Percentiles rank a stretch among this genome's conserved stretches.
Evolutionary conservation across 2,329 filamentous ascomycete species (phyloP).

Genomic region (Passalora sequoiae): DNA sequence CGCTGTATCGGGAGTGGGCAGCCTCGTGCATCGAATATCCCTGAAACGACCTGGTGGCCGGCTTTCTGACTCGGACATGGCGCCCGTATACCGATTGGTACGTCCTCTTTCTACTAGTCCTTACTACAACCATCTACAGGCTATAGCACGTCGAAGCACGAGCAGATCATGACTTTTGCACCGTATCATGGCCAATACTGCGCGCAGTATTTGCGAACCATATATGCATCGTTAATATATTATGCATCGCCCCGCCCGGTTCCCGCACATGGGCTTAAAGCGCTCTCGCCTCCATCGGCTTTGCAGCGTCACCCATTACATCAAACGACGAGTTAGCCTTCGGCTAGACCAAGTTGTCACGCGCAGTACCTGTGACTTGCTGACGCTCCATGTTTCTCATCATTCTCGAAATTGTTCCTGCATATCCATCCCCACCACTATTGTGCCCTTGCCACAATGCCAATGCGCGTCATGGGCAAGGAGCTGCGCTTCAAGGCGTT

Average conservation of each 20-base stretch:
- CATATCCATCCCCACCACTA: constrained; percentile 2
- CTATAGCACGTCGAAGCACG: neutral
- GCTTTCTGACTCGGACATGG: constrained; percentile 17
- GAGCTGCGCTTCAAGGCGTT: constrained; percentile 21
- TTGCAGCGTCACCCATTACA: too few species aligned
- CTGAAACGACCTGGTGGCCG: constrained; percentile 14
- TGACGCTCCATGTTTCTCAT: neutral
- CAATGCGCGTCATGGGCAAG: constrained; percentile 1
- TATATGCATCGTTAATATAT: too few species aligned
- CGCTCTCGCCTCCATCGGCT: too few species aligned
- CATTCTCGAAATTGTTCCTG: neutral
- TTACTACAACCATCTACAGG: neutral
- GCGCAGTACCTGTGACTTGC: too few species aligned
- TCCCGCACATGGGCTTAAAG: too few species aligned
- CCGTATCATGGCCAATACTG: too few species aligned
- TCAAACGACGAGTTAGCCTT: too few species aligned
- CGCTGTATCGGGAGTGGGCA: constrained; percentile 1
- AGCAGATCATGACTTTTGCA: neutral
- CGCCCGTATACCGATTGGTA: constrained; percentile 26
- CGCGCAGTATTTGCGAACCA: too few species aligned
- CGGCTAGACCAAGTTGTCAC: too few species aligned
- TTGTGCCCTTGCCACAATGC: too few species aligned
- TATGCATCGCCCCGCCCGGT: too few species aligned
- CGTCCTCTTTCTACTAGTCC: constrained; percentile 7
- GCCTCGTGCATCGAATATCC: constrained; percentile 16